Evolutionary conservation across 1,284 basidiomycete species (phyloP).

Genomic region (Rhodotorula sp.): DNA sequence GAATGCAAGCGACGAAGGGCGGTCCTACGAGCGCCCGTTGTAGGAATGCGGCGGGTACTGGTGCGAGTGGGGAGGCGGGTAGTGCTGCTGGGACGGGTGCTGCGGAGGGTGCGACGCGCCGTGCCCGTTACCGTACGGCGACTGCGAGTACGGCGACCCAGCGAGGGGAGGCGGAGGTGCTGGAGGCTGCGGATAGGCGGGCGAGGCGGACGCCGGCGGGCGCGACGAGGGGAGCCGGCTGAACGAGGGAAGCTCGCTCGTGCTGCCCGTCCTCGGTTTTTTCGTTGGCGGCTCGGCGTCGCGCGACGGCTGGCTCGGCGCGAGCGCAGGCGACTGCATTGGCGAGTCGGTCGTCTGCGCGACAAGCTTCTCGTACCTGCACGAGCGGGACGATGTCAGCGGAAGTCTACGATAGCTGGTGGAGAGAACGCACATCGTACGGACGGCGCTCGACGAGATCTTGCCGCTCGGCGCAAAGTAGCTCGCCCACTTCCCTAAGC

Average conservation of each 20-base stretch:
- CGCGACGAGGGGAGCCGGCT: slow-evolving; percentile 11
- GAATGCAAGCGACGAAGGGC: background rate
- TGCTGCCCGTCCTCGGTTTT: slow-evolving; percentile 17
- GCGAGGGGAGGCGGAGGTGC: background rate
- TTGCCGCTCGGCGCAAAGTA: slow-evolving; percentile 36
- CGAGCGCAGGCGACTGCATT: background rate
- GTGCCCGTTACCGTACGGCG: background rate
- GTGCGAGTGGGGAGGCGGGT: background rate
- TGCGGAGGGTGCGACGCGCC: background rate
- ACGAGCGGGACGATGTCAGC: slow-evolving; percentile 8
- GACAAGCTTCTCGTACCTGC: background rate
- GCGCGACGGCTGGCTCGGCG: background rate
- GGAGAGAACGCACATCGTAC: slow-evolving; percentile 23
- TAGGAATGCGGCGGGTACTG: background rate
- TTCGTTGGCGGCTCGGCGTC: slow-evolving; percentile 16
- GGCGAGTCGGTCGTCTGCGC: background rate
- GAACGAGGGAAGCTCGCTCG: slow-evolving; percentile 11
- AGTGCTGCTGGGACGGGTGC: background rate
- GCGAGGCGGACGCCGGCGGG: background rate
- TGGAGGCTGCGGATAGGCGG: background rate
- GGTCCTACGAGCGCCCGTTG: background rate
- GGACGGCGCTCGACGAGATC: slow-evolving; percentile 21
- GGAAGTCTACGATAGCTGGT: too few relatives aligned
- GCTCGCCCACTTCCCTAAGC: slow-evolving; percentile 38
- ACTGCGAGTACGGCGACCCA: background rate